Conservation (phyloP, 495 filamentous ascomycete species). For the Staphylotrichum tortipilum region DNA sequence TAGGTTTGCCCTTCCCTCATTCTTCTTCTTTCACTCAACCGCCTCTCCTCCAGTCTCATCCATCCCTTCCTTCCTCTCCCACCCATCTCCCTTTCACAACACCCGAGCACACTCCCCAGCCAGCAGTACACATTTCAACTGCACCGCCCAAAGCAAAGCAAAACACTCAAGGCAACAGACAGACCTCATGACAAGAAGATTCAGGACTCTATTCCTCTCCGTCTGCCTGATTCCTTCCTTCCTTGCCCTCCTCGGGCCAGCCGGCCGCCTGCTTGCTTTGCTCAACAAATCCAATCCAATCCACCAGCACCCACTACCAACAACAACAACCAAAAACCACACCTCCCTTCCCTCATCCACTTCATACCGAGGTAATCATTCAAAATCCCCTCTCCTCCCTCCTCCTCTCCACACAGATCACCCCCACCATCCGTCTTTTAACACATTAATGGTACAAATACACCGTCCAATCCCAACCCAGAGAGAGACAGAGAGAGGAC, state of each 20-base stretch:
- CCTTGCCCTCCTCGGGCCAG: no score
- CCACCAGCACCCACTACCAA: background rate
- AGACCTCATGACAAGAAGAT: no score
- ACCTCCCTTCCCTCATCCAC: background rate
- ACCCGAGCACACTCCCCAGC: background rate
- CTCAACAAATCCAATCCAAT: background rate
- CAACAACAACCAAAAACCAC: background rate
- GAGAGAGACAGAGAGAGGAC: no score
- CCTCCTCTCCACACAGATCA: no score
- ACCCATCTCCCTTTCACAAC: background rate
- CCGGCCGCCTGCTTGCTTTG: background rate
- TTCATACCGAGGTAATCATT: background rate
- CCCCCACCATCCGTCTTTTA: background rate
- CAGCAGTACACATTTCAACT: background rate
- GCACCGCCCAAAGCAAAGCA: background rate
- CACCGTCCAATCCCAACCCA: background rate
- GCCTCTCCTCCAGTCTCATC: no score
- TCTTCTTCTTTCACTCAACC: no score
- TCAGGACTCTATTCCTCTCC: no score
- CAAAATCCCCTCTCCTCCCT: background rate
- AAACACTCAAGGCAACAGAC: background rate
- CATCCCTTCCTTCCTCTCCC: no score
- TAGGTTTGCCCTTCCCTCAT: no score
- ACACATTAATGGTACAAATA: conserved; percentile 3
- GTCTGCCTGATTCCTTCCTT: no score